Conservation (phyloP, 169 alveolate species). For the Plasmodium adleri region DNA sequence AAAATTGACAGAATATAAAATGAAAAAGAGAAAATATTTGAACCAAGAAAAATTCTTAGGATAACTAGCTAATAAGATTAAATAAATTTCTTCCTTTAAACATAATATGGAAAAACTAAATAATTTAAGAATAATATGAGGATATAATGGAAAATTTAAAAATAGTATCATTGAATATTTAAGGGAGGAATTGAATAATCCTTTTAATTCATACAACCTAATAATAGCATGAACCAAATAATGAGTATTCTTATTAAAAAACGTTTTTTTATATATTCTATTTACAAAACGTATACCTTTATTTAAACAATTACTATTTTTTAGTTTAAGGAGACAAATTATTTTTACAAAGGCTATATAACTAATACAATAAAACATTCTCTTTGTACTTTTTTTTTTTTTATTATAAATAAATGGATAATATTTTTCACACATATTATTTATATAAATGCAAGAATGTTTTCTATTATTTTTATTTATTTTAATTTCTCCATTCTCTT, state of each 20-base stretch:
- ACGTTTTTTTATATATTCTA: slow-evolving; percentile 37
- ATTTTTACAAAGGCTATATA: slow-evolving; percentile 73
- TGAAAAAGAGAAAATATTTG: slow-evolving; percentile 58
- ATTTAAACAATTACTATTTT: slow-evolving; percentile 53
- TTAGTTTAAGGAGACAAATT: slow-evolving; percentile 17
- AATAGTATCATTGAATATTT: slow-evolving; percentile 55
- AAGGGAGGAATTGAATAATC: slow-evolving; percentile 33
- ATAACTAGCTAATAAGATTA: slow-evolving; percentile 64
- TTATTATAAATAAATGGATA: no score
- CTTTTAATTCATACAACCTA: slow-evolving; percentile 51
- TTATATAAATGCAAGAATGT: neutral
- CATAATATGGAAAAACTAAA: slow-evolving; percentile 59
- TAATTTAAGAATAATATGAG: slow-evolving; percentile 48
- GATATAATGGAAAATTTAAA: slow-evolving; percentile 51
- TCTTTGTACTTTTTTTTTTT: neutral
- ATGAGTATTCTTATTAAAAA: slow-evolving; percentile 43
- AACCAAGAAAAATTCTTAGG: slow-evolving; percentile 37
- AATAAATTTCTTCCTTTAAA: slow-evolving; percentile 45
- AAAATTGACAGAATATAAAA: slow-evolving; percentile 60
- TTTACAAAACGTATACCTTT: slow-evolving; percentile 38
- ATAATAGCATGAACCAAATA: slow-evolving; percentile 57
- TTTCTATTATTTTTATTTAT: neutral
- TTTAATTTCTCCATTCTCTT: neutral
- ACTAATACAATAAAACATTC: slow-evolving; percentile 30
- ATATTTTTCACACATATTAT: no score